These are phyloP conservation scores for Hanseniaspora taiwanica DNA, from an alignment of 805 yeast genomes.

Conservation along the genomic window DNA sequence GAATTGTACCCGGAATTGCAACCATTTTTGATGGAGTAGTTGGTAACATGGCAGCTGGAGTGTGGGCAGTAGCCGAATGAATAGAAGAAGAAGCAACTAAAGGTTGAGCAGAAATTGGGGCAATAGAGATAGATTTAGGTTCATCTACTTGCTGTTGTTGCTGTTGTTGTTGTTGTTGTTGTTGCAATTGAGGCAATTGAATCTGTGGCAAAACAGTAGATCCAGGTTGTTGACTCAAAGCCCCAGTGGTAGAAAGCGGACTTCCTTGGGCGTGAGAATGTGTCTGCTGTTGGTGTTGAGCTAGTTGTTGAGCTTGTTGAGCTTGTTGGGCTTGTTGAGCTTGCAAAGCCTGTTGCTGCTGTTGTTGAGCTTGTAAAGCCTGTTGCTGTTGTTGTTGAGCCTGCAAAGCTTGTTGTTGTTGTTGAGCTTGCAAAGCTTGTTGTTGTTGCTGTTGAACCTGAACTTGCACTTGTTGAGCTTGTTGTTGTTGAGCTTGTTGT, in stretches of 20 bases:
- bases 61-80: slow-evolving; percentile 12
- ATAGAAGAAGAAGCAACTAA: slow-evolving; percentile 19
- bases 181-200: slow-evolving; percentile 6
- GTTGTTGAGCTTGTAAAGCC: slow-evolving; percentile 6
- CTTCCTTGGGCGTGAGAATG: slow-evolving; percentile 5
- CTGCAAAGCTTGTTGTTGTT: slow-evolving; percentile 12
- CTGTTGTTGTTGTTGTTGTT: slow-evolving; percentile 5
- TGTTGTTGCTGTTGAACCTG: slow-evolving; percentile 29
- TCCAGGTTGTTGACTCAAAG: slow-evolving; percentile 6
- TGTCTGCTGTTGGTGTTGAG: slow-evolving; percentile 10
- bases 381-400: slow-evolving; percentile 9
- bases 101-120: slow-evolving; percentile 8
- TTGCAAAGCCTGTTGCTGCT: slow-evolving; percentile 9
- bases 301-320: slow-evolving; percentile 5
- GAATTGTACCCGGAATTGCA: slow-evolving; percentile 3
- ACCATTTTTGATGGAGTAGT: slow-evolving; percentile 5
- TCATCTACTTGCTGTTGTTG: slow-evolving; percentile 3
- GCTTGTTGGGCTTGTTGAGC: slow-evolving; percentile 10
- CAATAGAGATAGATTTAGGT: slow-evolving; percentile 11
- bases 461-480: slow-evolving; percentile 25
- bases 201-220: slow-evolving; percentile 3
- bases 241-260: neutral
- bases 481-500: slow-evolving; percentile 2
- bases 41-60: slow-evolving; percentile 11
- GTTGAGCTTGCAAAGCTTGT: slow-evolving; percentile 12